phyloP scores from a whole-genome alignment of 2,329 filamentous ascomycete genomes.

The Dactylellina cionopaga region DNA sequence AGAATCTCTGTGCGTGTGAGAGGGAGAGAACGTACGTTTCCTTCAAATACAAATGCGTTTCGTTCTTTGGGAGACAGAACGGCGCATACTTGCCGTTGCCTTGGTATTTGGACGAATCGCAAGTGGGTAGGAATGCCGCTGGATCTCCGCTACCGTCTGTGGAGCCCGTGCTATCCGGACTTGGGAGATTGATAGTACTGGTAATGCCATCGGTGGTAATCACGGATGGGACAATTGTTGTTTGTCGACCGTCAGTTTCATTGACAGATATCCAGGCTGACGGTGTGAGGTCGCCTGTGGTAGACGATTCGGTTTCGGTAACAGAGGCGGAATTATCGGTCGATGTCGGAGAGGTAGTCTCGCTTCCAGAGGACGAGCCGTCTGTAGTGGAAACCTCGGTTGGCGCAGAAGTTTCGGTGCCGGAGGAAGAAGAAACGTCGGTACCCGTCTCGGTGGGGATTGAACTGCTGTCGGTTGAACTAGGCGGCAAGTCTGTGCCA shows the following conservation, averaged over 20 bases:
- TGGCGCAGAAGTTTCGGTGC: not conserved
- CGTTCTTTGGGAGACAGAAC: conserved; percentile 41
- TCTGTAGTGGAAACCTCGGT: conserved; percentile 18
- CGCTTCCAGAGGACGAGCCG: not conserved
- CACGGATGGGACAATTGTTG: conserved; percentile 33
- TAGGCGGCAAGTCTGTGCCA: conserved; percentile 9
- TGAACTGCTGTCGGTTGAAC: conserved; percentile 16
- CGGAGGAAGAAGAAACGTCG: conserved; percentile 11
- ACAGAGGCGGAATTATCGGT: conserved; percentile 18
- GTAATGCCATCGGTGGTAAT: conserved; percentile 37
- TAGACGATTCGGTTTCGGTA: conserved; percentile 24
- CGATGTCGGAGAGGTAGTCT: conserved; percentile 4
- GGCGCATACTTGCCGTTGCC: conserved; percentile 41
- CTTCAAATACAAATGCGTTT: conserved; percentile 28
- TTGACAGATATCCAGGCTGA: conserved; percentile 49
- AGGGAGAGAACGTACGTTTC: conserved; percentile 35
- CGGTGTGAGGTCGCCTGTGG: conserved; percentile 10
- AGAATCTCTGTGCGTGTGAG: too few relatives aligned
- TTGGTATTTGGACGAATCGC: conserved; percentile 39
- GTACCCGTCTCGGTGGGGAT: conserved; percentile 28
- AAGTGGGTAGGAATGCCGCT: conserved; percentile 49
- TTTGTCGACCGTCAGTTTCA: conserved; percentile 41
- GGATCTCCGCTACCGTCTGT: conserved; percentile 20
- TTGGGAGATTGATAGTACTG: not conserved
- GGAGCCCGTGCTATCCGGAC: not conserved